Base-by-base conservation (phyloP, 345 rosid species). In the Hibiscus trionum region DNA sequence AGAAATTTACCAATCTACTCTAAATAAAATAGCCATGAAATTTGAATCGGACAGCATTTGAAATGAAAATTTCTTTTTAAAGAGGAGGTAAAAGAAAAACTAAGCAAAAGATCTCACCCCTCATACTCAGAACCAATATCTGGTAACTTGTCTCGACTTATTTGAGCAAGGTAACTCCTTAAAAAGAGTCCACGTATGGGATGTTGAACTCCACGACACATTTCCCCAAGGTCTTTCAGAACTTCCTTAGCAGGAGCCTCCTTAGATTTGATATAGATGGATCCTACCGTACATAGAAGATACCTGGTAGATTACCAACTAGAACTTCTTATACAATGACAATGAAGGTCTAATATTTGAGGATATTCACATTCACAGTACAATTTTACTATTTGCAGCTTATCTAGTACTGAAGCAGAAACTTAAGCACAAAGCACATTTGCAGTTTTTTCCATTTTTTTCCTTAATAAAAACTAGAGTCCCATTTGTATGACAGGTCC, bases 181-280 rank as follows among this genome's bases (percentile, higher is more conserved):
- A 93, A 72, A 76, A 93, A 93, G 14, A 93, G 90, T 53, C 97
- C 97, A 44, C 97, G 93, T 12, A 91, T 80, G 4, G 98, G 98
- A 85, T 93, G 87, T 68, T 93, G 98, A 83, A 93, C 86, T 44
- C 88, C 93, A 21, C 90, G 96, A 75, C 98, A 91, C 97, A 93
- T 93, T 73, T 93, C 98, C 37, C 89, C 91, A 50, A 93, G 93
- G 80, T 91, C 97, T 70, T 88, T 88, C 24, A 93, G 93, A 60
- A 93, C 81, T 79, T 93, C 96, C 80, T 87, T 91, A 0, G 96
- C 82, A 37, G 91, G 93, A 76, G 88, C 93, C 75, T 93, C 93
- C 82, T 89, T 88, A 70, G 92, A 91, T 82, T 89, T 89, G 75
- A 93, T 91, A 58, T 87, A 93, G 61, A 91, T 92, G 71, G 97